Base-by-base conservation (phyloP, 1,284 basidiomycete genomes). In the Fomitopsis pinicola region DNA sequence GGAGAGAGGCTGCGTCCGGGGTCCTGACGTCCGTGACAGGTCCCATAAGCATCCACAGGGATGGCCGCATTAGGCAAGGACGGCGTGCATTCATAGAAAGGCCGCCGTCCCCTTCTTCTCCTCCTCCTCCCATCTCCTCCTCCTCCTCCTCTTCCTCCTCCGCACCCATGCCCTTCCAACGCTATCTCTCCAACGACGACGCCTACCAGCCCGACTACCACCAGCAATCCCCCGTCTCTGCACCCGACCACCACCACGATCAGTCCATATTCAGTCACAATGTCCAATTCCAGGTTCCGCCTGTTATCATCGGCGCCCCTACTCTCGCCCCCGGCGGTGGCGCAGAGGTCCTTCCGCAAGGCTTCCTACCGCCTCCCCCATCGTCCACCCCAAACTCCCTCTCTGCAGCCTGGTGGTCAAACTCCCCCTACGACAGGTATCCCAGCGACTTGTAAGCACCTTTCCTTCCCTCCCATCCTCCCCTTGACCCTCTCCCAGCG, bases 321-420 rank as follows among this genome's bases (percentile, higher is more conserved):
- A 80, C 80, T 3, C 78, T 89, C 28, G 86, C 85, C 1, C 82
- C 79, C 2, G 87, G 86, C 19, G 88, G 88, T 42, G 88, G 88
- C 46, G 87, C 84, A 8, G 89, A 90, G 70, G 82, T 87, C 12
- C 67, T 89, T 10, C 81, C 84, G 1, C 73, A 77, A 10, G 77
- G 80, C 55, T 58, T 42, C 59, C 22, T 63, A 7, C 33, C 53
- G 10, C 33, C 30, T 33, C 30, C 42, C 53, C 68, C 81, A 36
- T 70, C 70, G 45, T 61, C 66, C 63, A 57, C 72, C 63, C 12
- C 19, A 12, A 62, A 69, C 61, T 63, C 71, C 5, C 61, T 71
- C 33, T 68, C 69, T 53, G 74, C 75, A 7, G 65, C 76, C 4
- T 88, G 84, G 86, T 77, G 82, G 53, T 62, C 75, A 19, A 80